Conservation (phyloP, 208 protist species). For the Acanthamoeba lugdunensis region DNA sequence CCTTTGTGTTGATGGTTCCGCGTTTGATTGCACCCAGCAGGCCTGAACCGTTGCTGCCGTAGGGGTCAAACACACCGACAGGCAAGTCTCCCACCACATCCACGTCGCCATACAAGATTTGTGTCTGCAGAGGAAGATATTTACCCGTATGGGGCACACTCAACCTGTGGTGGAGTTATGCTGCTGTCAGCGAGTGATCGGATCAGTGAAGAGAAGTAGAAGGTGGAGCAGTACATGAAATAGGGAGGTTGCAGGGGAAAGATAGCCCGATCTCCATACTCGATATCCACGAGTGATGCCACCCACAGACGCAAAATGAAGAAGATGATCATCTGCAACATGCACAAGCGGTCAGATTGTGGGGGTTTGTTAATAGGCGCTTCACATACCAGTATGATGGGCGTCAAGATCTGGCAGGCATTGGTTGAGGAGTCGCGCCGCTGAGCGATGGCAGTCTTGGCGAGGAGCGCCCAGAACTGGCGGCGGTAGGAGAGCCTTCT, state of each 20-base stretch:
- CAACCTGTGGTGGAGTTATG: background rate
- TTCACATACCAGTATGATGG: slow-evolving; percentile 2
- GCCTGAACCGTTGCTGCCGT: background rate
- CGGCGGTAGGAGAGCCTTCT: background rate
- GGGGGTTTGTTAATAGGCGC: no score
- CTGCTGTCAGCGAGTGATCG: no score
- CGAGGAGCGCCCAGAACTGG: slow-evolving; percentile 59
- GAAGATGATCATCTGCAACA: slow-evolving; percentile 33
- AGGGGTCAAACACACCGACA: background rate
- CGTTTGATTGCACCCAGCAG: background rate
- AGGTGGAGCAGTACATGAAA: background rate
- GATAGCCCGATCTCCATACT: background rate
- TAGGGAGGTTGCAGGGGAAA: slow-evolving; percentile 25
- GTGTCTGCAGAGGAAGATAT: background rate
- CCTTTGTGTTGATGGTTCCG: slow-evolving; percentile 40
- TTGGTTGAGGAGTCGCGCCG: slow-evolving; percentile 41
- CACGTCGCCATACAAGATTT: background rate
- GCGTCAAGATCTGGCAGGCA: slow-evolving; percentile 37
- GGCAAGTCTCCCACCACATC: background rate
- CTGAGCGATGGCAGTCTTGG: slow-evolving; percentile 68
- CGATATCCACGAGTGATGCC: background rate
- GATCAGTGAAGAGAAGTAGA: no score
- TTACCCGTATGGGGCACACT: background rate
- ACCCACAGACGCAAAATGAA: slow-evolving; percentile 63
- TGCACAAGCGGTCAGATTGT: no score